Conservation (phyloP, 2,329 filamentous ascomycete genomes). For the Venturia effusa region DNA sequence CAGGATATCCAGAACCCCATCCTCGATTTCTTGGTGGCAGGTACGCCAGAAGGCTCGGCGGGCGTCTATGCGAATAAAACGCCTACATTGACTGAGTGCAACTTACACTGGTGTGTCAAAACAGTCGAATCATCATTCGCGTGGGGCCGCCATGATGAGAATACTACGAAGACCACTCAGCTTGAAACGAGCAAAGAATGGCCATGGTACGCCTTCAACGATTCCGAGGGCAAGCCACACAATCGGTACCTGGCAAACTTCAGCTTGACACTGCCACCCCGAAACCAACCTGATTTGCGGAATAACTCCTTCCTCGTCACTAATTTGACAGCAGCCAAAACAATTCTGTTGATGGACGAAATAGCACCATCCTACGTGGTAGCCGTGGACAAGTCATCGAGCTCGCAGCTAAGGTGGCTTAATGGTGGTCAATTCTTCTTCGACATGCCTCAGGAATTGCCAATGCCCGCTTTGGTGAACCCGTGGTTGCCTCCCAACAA, state of each 20-base stretch:
- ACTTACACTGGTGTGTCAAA: conserved; percentile 10
- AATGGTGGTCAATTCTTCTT: background rate
- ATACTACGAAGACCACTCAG: conserved; percentile 12
- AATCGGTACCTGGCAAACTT: background rate
- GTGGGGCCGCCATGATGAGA: too few species aligned
- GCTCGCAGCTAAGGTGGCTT: too few species aligned
- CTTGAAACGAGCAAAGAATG: conserved; percentile 13
- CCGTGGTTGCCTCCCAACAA: conserved; percentile 14
- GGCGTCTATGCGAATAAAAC: conserved; percentile 7
- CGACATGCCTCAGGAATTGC: background rate
- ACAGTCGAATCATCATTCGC: conserved; percentile 11
- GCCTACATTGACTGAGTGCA: conserved; percentile 9
- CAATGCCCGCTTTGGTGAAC: background rate
- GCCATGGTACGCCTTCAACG: conserved; percentile 13
- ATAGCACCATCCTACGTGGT: background rate
- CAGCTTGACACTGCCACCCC: background rate
- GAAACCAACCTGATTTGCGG: background rate
- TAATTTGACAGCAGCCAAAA: background rate
- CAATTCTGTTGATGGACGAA: background rate
- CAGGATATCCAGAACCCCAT: conserved; percentile 10
- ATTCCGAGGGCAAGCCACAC: background rate
- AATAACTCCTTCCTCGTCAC: background rate
- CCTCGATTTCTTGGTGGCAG: conserved; percentile 9
- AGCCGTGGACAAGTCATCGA: too few species aligned
- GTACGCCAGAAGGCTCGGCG: background rate